Evolutionary conservation across 495 filamentous ascomycete species (phyloP), one percentile per base, ranked within the genome.

Genomic region (Hypomontagnella submonticulosa): DNA sequence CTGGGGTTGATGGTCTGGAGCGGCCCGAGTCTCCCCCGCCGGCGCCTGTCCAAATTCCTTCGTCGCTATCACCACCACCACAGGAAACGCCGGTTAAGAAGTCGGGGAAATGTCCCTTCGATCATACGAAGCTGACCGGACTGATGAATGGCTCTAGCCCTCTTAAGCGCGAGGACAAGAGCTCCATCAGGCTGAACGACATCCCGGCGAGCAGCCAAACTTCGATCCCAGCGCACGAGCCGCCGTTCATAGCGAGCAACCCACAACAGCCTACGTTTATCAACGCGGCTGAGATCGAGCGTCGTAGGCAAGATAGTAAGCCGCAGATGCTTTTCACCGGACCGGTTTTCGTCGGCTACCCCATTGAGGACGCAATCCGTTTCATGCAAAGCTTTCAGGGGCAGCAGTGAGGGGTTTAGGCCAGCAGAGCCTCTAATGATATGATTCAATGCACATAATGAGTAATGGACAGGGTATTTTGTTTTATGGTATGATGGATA

Each of bases 301-400:
- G 11, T 18, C 70, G 27, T 53, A 75, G 50, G 61, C 50, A 66
- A 44, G 71, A 68, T 63, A 73, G 59, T 12, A 65, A 57, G 8
- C 83, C 89, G 0, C 87, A 87, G 65, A 84, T 96, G 80, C 78
- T 91, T 0, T 95, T 96, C 41, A 93, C 89, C 18, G 93, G 93
- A 0, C 92, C 93, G 0, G 91, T 96, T 1, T 96, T 97, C 69
- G 90, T 96, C 63, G 92, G 92, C 0, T 96, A 95, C 71, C 84
- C 89, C 1, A 83, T 92, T 34, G 91, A 95, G 58, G 88, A 95
- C 71, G 87, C 90, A 13, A 84, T 90, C 15, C 76, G 79, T 16
- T 77, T 96, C 33, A 81, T 96, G 80, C 85, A 88, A 59, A 83
- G 88, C 40, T 82, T 75, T 23, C 79, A 77, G 59, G 58, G 57